Conservation (phyloP, 495 filamentous ascomycete species). For the Podospora didyma region DNA sequence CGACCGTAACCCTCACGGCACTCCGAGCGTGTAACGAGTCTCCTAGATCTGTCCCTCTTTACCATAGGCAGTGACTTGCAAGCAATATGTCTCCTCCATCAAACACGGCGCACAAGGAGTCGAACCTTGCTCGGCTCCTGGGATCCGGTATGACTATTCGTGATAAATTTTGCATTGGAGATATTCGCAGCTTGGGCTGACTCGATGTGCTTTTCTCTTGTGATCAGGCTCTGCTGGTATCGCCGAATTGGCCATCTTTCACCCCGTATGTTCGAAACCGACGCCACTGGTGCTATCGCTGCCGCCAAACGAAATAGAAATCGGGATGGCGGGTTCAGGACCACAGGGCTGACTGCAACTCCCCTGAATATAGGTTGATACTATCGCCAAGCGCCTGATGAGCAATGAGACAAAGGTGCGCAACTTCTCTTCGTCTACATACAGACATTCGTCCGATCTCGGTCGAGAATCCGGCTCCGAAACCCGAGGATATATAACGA, state of each 20-base stretch:
- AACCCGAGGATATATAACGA: not conserved
- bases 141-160: constrained; percentile 69
- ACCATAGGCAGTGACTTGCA: not conserved
- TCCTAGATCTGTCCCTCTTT: constrained; percentile 1
- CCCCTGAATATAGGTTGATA: constrained; percentile 76
- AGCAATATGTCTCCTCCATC: constrained; percentile 47
- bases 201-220: not conserved
- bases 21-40: not conserved
- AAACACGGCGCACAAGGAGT: constrained; percentile 75
- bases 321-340: not conserved
- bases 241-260: constrained; percentile 93
- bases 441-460: no score
- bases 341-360: not conserved
- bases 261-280: constrained; percentile 77
- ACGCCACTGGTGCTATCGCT: constrained; percentile 9
- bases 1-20: not conserved
- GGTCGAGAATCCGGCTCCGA: no score
- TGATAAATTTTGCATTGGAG: not conserved
- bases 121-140: constrained; percentile 76
- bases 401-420: constrained; percentile 81
- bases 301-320: not conserved
- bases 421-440: not conserved
- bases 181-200: not conserved
- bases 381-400: constrained; percentile 97
- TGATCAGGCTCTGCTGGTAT: constrained; percentile 88